Evolutionary conservation across 495 filamentous ascomycete genomes (phyloP), one percentile per base, ranked within the genome.

Genomic region (Amphirosellinia nigrospora): DNA sequence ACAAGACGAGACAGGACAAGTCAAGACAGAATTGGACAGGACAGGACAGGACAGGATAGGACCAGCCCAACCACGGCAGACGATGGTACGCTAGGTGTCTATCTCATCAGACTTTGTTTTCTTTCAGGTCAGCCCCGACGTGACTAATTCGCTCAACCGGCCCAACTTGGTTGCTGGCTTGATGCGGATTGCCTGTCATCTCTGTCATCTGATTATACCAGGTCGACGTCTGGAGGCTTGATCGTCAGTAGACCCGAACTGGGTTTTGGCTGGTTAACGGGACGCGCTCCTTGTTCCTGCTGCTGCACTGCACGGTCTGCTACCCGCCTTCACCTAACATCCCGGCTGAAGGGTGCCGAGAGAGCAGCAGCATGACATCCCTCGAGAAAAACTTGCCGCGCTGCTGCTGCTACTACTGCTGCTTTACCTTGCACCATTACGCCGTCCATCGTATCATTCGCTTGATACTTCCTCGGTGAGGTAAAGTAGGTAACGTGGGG

Each of bases 151-250:
- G 60, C 60, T 64, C 46, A 62, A 65, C 41, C n/a, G n/a, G n/a
- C n/a, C n/a, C n/a, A n/a, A n/a, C n/a, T n/a, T 36, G 32, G 45
- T 43, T 53, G 60, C 48, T 64, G 60, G 68, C 43, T 64, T 64
- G 19, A 64, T 64, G 68, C 59, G 58, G 46, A 36, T 50, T 70
- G 38, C 28, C 68, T 58, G 48, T 70, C 68, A 70, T 70, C 68
- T 64, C 68, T 39, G 48, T 64, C 68, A 70, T 70, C 68, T 70
- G 68, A 70, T 70, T 36, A 43, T 60, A 56, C 60, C 68, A 58
- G 68, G 45, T 46, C 39, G 68, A 43, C 45, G 23, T 34, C 34
- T 69, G 30, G 60, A 50, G 60, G 32, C 68, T 69, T 70, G 68
- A 70, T 64, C 60, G 55, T 59, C 64, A 34, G 32, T 48, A 39